phyloP scores from a whole-genome alignment of 2,329 filamentous ascomycete genomes.

The Cladosporium sp. region DNA sequence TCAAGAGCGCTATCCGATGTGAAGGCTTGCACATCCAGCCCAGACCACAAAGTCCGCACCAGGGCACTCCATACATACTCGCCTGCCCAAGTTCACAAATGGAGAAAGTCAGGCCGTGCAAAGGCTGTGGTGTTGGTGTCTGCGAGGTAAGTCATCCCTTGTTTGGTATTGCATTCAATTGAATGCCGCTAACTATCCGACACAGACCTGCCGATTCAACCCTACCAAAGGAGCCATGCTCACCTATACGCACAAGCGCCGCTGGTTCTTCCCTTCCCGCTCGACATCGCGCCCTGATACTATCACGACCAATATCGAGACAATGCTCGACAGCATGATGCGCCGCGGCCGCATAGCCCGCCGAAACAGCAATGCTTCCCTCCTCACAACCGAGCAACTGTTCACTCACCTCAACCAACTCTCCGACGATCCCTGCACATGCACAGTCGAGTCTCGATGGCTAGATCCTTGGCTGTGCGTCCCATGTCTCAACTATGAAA shows the following conservation, averaged over 20 bases:
- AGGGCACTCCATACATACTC: slow-evolving; percentile 14
- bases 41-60: slow-evolving; percentile 15
- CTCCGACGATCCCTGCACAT: slow-evolving; percentile 8
- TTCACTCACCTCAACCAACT: slow-evolving; percentile 17
- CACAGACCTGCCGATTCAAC: slow-evolving; percentile 15
- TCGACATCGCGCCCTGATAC: slow-evolving; percentile 9
- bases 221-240: slow-evolving; percentile 19
- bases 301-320: slow-evolving; percentile 18
- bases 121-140: slow-evolving; percentile 17
- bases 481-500: slow-evolving; percentile 17
- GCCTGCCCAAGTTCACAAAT: slow-evolving; percentile 11
- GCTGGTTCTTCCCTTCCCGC: slow-evolving; percentile 19
- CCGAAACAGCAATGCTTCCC: not conserved
- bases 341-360: slow-evolving; percentile 14
- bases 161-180: not conserved
- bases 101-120: slow-evolving; percentile 8
- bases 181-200: not conserved
- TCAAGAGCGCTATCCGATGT: slow-evolving; percentile 2
- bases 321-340: slow-evolving; percentile 19
- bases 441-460: slow-evolving; percentile 20
- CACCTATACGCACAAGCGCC: slow-evolving; percentile 19
- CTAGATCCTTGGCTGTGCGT: slow-evolving; percentile 19
- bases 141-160: slow-evolving; percentile 9
- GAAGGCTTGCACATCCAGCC: slow-evolving; percentile 16
- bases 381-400: slow-evolving; percentile 15